phyloP scores from a whole-genome alignment of 2,329 filamentous ascomycete species.

The Aspergillus floridensis region DNA sequence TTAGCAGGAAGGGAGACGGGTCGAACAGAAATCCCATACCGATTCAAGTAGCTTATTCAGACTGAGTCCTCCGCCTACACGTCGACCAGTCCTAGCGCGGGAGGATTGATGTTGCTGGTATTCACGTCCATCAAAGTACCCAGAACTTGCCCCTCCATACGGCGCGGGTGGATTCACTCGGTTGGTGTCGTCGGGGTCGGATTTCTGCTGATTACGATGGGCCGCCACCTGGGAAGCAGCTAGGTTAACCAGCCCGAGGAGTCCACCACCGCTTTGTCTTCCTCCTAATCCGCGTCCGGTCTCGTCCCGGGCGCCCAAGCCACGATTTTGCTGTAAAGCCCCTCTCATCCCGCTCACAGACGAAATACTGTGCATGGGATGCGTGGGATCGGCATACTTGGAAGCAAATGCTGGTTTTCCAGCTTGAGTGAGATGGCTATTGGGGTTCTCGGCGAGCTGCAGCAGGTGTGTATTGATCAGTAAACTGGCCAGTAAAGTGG shows the following conservation, averaged over 20 bases:
- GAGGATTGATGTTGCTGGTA: background rate
- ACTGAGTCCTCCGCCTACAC: background rate
- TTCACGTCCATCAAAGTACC: background rate
- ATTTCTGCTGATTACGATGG: background rate
- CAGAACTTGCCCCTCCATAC: background rate
- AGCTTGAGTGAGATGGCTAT: slow-evolving; percentile 4
- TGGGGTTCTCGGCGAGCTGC: slow-evolving; percentile 2
- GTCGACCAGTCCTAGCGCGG: background rate
- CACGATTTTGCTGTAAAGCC: background rate
- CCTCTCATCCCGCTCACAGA: background rate
- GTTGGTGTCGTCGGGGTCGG: background rate
- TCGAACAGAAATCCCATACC: background rate
- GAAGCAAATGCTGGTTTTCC: slow-evolving; percentile 3
- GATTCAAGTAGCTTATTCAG: background rate
- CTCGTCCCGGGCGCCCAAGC: background rate
- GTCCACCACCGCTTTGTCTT: background rate
- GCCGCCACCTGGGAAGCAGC: background rate
- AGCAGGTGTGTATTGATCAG: background rate
- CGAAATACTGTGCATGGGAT: background rate
- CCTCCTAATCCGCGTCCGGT: background rate
- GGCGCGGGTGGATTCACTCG: background rate
- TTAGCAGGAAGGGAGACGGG: background rate
- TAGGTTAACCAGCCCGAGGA: slow-evolving; percentile 2
- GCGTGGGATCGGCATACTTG: slow-evolving; percentile 1
- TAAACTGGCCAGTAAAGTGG: background rate